A percentile compares a stretch with the other conserved stretches of the same genome.
Conservation (phyloP, 768 basidiomycete species). For the Calocera viscosa region DNA sequence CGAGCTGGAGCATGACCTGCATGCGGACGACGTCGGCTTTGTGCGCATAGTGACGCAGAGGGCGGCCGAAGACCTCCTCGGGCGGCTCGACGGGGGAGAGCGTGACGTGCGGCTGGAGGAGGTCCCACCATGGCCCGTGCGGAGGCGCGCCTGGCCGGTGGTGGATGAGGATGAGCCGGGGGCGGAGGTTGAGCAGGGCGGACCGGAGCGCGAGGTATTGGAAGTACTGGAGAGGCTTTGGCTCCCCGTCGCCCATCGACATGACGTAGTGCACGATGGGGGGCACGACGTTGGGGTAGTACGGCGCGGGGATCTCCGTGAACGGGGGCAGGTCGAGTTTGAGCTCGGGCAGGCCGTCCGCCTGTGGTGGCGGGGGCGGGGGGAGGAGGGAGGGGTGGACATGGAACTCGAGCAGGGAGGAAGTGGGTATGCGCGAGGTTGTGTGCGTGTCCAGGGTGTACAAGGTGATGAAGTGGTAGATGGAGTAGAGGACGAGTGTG, state of each 20-base stretch:
- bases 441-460: not conserved
- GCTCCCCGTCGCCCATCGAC: not conserved
- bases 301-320: not conserved
- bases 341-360: not conserved
- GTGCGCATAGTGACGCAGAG: not conserved
- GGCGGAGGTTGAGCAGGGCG: not conserved
- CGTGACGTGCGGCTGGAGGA: not conserved
- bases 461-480: not conserved
- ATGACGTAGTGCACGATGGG: conserved; percentile 5
- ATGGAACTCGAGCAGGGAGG: not conserved
- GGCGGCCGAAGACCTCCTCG: not conserved
- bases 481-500: not conserved
- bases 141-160: not conserved
- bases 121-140: conserved; percentile 1
- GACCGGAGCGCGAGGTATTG: conserved; percentile 2
- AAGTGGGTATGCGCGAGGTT: not conserved
- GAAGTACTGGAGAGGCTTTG: not conserved
- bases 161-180: not conserved
- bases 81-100: not conserved
- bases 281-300: not conserved
- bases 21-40: conserved; percentile 3
- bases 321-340: not conserved
- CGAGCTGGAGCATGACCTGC: not conserved
- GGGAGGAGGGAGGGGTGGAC: conserved; percentile 6
- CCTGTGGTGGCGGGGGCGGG: not conserved